Evolutionary conservation across 2,329 filamentous ascomycete genomes (phyloP).

Genomic region (Pseudogymnoascus sp.): DNA sequence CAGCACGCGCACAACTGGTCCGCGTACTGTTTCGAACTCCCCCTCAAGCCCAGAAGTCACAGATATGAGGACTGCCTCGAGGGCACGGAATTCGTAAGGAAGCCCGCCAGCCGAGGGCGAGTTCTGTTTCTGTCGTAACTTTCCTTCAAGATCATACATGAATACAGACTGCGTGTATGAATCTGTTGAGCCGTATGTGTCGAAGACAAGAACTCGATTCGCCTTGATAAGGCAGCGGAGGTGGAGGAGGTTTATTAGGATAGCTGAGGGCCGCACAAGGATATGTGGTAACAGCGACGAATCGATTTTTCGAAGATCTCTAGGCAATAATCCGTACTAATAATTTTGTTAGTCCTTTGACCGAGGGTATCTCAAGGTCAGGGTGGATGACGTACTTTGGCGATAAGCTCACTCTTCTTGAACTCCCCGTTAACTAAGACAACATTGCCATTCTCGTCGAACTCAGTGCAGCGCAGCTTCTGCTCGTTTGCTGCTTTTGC

Average conservation of each 20-base stretch:
- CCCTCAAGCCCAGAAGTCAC: slow-evolving; percentile 87
- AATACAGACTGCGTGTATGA: slow-evolving; percentile 94
- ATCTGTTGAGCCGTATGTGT: slow-evolving; percentile 89
- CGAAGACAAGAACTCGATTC: slow-evolving; percentile 89
- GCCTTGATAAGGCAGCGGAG: slow-evolving; percentile 92
- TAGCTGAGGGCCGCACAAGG: slow-evolving; percentile 83
- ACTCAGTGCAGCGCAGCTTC: slow-evolving; percentile 85
- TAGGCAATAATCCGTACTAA: slow-evolving; percentile 84
- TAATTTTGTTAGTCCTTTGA: neutral
- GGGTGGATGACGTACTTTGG: slow-evolving; percentile 54
- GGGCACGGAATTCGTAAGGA: slow-evolving; percentile 90
- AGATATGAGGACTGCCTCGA: slow-evolving; percentile 90
- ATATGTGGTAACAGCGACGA: slow-evolving; percentile 94
- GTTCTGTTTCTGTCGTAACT: slow-evolving; percentile 71
- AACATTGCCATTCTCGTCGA: slow-evolving; percentile 86
- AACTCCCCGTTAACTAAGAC: slow-evolving; percentile 92
- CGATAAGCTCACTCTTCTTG: slow-evolving; percentile 94
- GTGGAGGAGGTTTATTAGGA: slow-evolving; percentile 93
- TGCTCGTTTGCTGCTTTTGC: slow-evolving; percentile 77
- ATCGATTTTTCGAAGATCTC: slow-evolving; percentile 95
- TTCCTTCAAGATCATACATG: slow-evolving; percentile 94
- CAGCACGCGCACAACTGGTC: slow-evolving; percentile 83
- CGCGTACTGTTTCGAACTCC: slow-evolving; percentile 88
- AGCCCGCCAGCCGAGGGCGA: slow-evolving; percentile 55
- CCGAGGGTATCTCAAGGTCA: slow-evolving; percentile 14